Evolutionary conservation across 257 asterid species (phyloP).

Genomic region (Nicotiana undulata): DNA sequence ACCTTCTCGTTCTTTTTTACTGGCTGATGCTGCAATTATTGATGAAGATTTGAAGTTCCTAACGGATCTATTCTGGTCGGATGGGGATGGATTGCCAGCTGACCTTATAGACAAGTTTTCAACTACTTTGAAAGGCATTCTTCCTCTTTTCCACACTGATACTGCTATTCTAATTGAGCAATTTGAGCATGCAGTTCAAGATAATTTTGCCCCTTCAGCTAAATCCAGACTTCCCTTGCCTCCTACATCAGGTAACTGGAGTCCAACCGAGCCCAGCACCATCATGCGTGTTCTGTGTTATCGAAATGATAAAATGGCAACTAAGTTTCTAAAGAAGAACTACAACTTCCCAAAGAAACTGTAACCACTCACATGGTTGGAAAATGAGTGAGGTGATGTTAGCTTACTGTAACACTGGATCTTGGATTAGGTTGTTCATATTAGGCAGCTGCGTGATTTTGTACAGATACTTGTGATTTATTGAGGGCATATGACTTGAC

Average conservation of each 20-base stretch:
- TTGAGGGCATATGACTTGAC: background rate
- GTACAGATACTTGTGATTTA: background rate
- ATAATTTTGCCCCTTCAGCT: conserved; percentile 27
- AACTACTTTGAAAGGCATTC: conserved; percentile 29
- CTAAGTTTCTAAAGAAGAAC: conserved; percentile 61
- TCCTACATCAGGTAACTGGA: conserved; percentile 69
- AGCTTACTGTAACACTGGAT: background rate
- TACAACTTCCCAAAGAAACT: conserved; percentile 57
- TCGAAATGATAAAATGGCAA: conserved; percentile 65
- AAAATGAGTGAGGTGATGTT: background rate
- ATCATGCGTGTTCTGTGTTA: conserved; percentile 62
- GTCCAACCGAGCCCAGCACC: conserved; percentile 63
- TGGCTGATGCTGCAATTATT: conserved; percentile 43
- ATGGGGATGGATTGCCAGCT: conserved; percentile 82
- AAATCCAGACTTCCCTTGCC: conserved; percentile 60
- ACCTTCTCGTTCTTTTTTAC: conserved; percentile 51
- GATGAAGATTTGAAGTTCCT: conserved; percentile 77
- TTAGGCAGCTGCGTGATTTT: background rate
- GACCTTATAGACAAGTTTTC: conserved; percentile 70
- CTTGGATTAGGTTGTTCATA: background rate
- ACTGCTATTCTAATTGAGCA: conserved; percentile 55
- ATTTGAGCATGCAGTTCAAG: conserved; percentile 20
- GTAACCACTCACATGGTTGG: background rate
- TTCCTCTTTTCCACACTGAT: conserved; percentile 48
- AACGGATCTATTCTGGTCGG: conserved; percentile 78